A percentile compares a stretch with the other conserved stretches of the same genome.
Conservation (phyloP, 306 rosid species). For the Begonia fuchsioides region DNA sequence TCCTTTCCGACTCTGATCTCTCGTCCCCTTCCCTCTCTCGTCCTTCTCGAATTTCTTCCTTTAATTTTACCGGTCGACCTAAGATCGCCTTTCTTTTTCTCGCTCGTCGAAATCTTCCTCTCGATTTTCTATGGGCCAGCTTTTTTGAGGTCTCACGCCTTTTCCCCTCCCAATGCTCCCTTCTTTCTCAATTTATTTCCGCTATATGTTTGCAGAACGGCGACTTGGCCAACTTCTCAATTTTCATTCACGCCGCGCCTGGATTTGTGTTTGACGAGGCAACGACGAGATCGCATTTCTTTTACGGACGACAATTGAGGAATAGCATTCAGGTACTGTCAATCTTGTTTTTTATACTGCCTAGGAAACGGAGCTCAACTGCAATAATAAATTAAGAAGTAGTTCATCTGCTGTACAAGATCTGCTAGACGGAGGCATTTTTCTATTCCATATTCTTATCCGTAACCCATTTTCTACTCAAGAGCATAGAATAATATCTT, state of each 20-base stretch:
- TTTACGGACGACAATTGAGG: constrained; percentile 28
- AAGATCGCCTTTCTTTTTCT: constrained; percentile 83
- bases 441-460: no score
- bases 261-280: constrained; percentile 32
- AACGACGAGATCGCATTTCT: constrained; percentile 30
- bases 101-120: constrained; percentile 65
- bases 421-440: no score
- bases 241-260: constrained; percentile 33
- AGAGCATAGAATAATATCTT: no score
- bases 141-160: constrained; percentile 53
- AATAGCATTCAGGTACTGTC: constrained; percentile 26
- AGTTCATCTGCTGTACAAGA: no score
- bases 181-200: constrained; percentile 8
- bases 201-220: constrained; percentile 25
- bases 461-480: no score
- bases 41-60: constrained; percentile 23
- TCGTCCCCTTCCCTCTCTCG: constrained; percentile 11
- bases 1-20: constrained; percentile 16
- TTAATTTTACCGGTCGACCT: constrained; percentile 35
- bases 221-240: constrained; percentile 36
- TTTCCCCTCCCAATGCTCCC: background rate
- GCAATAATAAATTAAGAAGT: background rate
- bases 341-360: no score
- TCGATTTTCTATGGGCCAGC: constrained; percentile 81
- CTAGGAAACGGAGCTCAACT: constrained; percentile 13